Evolutionary conservation across 2,329 filamentous ascomycete genomes (phyloP).

Genomic region (Ascochyta viciae-villosae): DNA sequence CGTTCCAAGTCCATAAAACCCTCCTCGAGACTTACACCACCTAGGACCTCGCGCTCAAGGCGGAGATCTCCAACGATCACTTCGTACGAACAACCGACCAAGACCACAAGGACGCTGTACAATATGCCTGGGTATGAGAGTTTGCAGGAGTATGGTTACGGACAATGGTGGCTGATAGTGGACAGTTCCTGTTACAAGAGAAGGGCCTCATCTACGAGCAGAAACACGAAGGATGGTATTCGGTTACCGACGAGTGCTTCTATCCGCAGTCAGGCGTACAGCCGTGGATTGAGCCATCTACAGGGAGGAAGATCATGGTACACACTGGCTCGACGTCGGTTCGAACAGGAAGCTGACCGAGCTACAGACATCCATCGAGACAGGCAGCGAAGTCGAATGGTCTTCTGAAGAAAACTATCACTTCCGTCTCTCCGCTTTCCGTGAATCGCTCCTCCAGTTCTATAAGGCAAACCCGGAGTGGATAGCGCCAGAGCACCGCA

Average conservation of each 20-base stretch:
- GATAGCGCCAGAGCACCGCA: conserved; percentile 74
- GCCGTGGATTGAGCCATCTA: conserved; percentile 76
- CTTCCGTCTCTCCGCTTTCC: conserved; percentile 85
- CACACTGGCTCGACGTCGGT: conserved; percentile 6
- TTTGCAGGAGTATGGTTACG: neutral
- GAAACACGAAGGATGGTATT: conserved; percentile 95
- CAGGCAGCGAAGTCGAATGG: conserved; percentile 94
- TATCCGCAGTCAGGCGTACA: conserved; percentile 81
- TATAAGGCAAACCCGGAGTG: conserved; percentile 80
- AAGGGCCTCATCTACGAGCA: conserved; percentile 81
- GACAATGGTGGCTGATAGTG: conserved; percentile 28
- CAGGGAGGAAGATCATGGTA: conserved; percentile 82
- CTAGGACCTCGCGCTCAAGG: conserved; percentile 70
- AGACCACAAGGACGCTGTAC: conserved; percentile 82
- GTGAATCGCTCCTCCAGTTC: conserved; percentile 77
- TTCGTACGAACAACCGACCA: conserved; percentile 92
- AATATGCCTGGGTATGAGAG: conserved; percentile 78
- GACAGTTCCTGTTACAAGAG: conserved; percentile 71
- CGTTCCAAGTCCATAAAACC: neutral
- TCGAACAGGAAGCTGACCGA: conserved; percentile 21
- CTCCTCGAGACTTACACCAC: conserved; percentile 15
- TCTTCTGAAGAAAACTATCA: conserved; percentile 93
- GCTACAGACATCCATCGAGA: conserved; percentile 73
- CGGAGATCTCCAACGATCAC: conserved; percentile 77
- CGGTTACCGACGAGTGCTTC: conserved; percentile 94